A percentile compares a stretch with the other conserved stretches of the same genome.
These are phyloP conservation scores for Begonia loranthoides DNA, from an alignment of 306 rosid species.

Conservation along the genomic window DNA sequence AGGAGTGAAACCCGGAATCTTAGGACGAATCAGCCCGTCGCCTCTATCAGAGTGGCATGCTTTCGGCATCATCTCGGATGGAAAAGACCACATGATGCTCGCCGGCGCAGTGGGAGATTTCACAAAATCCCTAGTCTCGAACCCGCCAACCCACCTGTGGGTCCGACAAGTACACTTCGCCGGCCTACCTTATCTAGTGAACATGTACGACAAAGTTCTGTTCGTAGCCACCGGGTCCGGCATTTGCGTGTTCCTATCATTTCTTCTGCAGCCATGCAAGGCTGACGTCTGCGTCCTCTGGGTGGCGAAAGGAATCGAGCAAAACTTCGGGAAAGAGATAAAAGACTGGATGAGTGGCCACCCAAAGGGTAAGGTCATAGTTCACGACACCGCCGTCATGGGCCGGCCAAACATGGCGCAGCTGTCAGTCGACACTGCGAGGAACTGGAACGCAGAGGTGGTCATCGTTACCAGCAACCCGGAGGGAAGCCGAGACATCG, in stretches of 20 bases:
- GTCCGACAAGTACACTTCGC: conserved; percentile 38
- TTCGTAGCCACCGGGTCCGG: conserved; percentile 73
- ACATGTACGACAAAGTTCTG: conserved; percentile 37
- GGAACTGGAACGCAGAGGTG: conserved; percentile 42
- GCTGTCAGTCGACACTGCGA: conserved; percentile 36
- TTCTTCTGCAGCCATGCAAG: conserved; percentile 32
- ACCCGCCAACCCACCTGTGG: conserved; percentile 48
- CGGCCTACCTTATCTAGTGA: conserved; percentile 48
- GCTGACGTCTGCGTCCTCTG: conserved; percentile 40
- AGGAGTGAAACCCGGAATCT: conserved; percentile 41
- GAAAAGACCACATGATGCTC: conserved; percentile 42
- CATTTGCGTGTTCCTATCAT: conserved; percentile 55
- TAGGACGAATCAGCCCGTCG: conserved; percentile 51
- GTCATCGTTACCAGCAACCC: conserved; percentile 69
- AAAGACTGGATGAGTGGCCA: conserved; percentile 22
- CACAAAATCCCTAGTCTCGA: conserved; percentile 32
- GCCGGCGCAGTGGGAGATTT: conserved; percentile 68
- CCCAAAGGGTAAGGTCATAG: conserved; percentile 33
- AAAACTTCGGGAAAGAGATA: conserved; percentile 47
- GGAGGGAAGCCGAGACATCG: conserved; percentile 44
- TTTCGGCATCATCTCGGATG: conserved; percentile 56
- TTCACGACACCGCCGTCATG: conserved; percentile 45
- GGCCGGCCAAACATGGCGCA: conserved; percentile 57
- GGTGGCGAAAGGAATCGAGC: conserved; percentile 62
- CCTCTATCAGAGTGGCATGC: conserved; percentile 70